phyloP scores from a whole-genome alignment of 495 filamentous ascomycete species.

The Hypoxylon subgilvum region DNA sequence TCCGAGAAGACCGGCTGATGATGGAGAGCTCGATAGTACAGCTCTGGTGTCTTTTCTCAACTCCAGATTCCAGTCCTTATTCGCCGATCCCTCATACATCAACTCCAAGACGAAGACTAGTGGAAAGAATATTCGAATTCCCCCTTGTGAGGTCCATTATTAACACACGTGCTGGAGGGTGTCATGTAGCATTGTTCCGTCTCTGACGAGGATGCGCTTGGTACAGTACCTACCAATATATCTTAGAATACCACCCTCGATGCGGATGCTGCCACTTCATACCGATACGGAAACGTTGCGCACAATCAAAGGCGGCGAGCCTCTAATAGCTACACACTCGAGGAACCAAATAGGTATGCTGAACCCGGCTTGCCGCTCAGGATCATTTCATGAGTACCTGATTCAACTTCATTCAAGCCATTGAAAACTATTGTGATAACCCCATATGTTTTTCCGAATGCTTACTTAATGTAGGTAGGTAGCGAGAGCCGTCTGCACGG shows the following conservation, averaged over 20 bases:
- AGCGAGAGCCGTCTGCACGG: neutral
- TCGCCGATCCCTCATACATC: too few species aligned
- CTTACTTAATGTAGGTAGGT: too few species aligned
- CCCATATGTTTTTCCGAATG: too few species aligned
- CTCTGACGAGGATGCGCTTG: conserved; percentile 1
- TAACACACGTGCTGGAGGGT: conserved; percentile 23
- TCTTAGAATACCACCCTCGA: conserved; percentile 32
- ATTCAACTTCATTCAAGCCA: too few species aligned
- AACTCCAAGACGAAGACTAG: too few species aligned
- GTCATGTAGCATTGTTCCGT: conserved; percentile 18
- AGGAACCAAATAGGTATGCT: conserved; percentile 19
- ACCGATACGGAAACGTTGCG: conserved; percentile 24
- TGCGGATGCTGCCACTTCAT: conserved; percentile 37
- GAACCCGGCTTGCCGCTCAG: conserved; percentile 6
- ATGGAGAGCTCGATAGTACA: too few species aligned
- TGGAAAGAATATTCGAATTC: conserved; percentile 4
- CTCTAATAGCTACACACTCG: conserved; percentile 17
- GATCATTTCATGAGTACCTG: conserved; percentile 10
- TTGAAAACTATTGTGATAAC: too few species aligned
- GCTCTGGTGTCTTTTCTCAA: too few species aligned
- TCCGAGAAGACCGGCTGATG: too few species aligned
- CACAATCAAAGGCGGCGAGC: conserved; percentile 17
- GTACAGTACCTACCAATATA: conserved; percentile 21
- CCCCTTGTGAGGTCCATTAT: conserved; percentile 8
- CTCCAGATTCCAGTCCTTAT: too few species aligned